Conservation (phyloP, 192 early-diverging fungal genomes). For the Backusella australiensis region DNA sequence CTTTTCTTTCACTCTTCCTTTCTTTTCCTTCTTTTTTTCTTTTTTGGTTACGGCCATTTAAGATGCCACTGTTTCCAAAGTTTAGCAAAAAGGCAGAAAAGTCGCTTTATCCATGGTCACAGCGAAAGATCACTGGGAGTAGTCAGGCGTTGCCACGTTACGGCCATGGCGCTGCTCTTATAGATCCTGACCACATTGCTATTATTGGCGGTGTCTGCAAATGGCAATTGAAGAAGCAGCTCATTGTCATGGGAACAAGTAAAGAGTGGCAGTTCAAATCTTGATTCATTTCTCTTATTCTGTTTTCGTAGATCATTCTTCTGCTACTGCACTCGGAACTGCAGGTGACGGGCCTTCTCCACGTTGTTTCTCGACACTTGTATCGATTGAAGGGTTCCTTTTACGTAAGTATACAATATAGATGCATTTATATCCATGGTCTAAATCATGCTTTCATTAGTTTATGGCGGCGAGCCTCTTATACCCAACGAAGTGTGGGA, state of each 20-base stretch:
- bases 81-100: slow-evolving; percentile 21
- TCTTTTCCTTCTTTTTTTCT: slow-evolving; percentile 1
- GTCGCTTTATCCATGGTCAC: slow-evolving; percentile 24
- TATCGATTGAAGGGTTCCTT: slow-evolving; percentile 41
- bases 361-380: slow-evolving; percentile 37
- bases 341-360: slow-evolving; percentile 40
- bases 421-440: no score
- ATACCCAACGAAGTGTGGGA: slow-evolving; percentile 29
- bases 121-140: slow-evolving; percentile 12
- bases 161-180: slow-evolving; percentile 19
- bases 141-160: slow-evolving; percentile 17
- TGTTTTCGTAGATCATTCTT: slow-evolving; percentile 10
- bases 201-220: slow-evolving; percentile 25
- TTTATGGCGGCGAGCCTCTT: slow-evolving; percentile 36
- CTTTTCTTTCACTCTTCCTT: not conserved
- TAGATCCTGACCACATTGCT: slow-evolving; percentile 9
- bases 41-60: not conserved
- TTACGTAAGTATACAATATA: slow-evolving; percentile 26
- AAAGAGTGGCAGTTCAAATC: not conserved
- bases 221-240: slow-evolving; percentile 16
- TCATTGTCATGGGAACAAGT: slow-evolving; percentile 16
- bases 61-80: slow-evolving; percentile 28
- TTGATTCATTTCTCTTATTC: not conserved
- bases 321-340: slow-evolving; percentile 23
- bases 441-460: slow-evolving; percentile 12